phyloP scores from a whole-genome alignment of 108 stramenopile species.

The Skeletonema marinoi region DNA sequence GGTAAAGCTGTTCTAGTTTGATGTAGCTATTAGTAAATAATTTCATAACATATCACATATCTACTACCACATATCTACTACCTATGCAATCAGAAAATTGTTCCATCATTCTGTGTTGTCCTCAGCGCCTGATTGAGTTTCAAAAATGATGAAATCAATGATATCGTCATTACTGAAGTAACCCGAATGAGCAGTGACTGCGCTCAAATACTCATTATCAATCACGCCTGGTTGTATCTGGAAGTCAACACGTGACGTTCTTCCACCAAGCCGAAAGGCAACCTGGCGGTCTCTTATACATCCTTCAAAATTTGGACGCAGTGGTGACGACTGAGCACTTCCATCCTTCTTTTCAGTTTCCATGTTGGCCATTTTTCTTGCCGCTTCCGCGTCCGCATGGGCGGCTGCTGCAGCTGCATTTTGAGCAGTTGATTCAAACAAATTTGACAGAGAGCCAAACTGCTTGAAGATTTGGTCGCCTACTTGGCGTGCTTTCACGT shows the following conservation, averaged over 20 bases:
- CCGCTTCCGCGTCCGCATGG: constrained; percentile 45
- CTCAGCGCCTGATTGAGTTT: constrained; percentile 7
- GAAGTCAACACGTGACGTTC: constrained; percentile 59
- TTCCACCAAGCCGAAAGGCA: constrained; percentile 70
- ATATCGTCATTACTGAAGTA: constrained; percentile 74
- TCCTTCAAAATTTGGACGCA: constrained; percentile 27
- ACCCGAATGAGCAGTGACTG: constrained; percentile 68
- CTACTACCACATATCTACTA: neutral
- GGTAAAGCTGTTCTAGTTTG: neutral
- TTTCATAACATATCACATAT: neutral
- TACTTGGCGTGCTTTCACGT: constrained; percentile 78
- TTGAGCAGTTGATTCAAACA: constrained; percentile 43
- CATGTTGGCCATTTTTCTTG: constrained; percentile 20
- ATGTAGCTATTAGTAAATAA: neutral
- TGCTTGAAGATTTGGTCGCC: constrained; percentile 58
- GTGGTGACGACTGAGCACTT: neutral
- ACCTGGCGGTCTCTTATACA: constrained; percentile 44
- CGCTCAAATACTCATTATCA: constrained; percentile 82
- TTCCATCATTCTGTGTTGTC: neutral
- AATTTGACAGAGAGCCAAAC: constrained; percentile 42
- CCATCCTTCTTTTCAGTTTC: constrained; percentile 6
- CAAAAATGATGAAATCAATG: constrained; percentile 65
- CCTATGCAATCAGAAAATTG: neutral
- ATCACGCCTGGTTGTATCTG: constrained; percentile 76
- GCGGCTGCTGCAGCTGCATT: constrained; percentile 44